Evolutionary conservation across 169 alveolate species (phyloP).

Genomic region (Babesia microti): DNA sequence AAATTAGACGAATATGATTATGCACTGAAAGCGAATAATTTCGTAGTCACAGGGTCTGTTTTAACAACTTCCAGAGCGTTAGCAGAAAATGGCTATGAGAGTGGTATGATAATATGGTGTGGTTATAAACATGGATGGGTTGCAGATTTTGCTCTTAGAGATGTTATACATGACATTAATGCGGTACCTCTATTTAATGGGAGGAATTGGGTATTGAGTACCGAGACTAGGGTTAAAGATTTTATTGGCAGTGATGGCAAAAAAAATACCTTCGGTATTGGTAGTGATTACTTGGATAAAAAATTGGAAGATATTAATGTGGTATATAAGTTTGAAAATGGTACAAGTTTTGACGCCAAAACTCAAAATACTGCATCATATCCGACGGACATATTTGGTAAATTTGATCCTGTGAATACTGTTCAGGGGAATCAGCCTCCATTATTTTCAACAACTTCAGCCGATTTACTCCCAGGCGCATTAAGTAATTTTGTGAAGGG

Average conservation of each 20-base stretch:
- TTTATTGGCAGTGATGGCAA: conserved; percentile 21
- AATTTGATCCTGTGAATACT: neutral
- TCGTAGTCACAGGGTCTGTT: conserved; percentile 38
- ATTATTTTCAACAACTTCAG: conserved; percentile 19
- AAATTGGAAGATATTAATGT: conserved; percentile 3
- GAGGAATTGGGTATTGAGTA: conserved; percentile 36
- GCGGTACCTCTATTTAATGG: conserved; percentile 47
- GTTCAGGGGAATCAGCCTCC: conserved; percentile 1
- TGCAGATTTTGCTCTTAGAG: conserved; percentile 33
- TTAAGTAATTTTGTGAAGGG: conserved; percentile 14
- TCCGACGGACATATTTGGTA: conserved; percentile 7
- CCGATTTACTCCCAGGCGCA: conserved; percentile 38
- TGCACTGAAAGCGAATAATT: conserved; percentile 18
- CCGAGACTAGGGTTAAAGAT: conserved; percentile 25
- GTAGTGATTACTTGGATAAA: conserved; percentile 4
- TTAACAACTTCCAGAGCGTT: conserved; percentile 32
- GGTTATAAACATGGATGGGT: conserved; percentile 53
- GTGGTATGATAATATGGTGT: conserved; percentile 44
- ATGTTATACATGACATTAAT: conserved; percentile 24
- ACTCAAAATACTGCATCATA: conserved; percentile 1
- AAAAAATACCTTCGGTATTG: conserved; percentile 11
- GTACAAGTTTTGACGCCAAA: neutral
- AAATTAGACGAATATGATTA: conserved; percentile 19
- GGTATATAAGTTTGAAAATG: neutral
- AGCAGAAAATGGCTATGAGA: conserved; percentile 23